Conservation (phyloP, 2,329 filamentous ascomycete genomes). For the Leptographium procerum region DNA sequence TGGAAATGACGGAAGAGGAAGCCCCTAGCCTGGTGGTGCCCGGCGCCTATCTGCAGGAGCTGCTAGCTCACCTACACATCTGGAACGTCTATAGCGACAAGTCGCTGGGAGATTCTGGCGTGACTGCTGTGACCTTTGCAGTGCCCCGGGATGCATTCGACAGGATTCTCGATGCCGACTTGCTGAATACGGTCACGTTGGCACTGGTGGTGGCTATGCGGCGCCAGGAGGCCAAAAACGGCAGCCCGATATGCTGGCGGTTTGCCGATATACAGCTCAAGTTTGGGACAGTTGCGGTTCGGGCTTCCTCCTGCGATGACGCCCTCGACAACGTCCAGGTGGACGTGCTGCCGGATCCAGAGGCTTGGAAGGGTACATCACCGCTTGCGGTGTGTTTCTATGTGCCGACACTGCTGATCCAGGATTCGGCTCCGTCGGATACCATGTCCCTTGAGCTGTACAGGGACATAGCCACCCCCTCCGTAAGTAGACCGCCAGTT, state of each 20-base stretch:
- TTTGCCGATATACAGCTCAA: conserved; percentile 29
- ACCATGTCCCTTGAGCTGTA: conserved; percentile 22
- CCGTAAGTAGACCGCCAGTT: background rate
- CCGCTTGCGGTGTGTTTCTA: conserved; percentile 30
- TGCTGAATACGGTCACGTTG: background rate
- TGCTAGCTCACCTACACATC: conserved; percentile 24
- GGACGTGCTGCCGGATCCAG: conserved; percentile 11
- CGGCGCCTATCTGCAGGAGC: conserved; percentile 18
- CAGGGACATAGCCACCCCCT: conserved; percentile 14
- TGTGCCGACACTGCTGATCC: conserved; percentile 23
- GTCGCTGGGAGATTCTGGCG: conserved; percentile 17
- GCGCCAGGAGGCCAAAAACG: background rate
- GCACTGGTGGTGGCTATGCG: background rate
- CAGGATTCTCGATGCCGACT: background rate
- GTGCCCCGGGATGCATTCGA: conserved; percentile 20
- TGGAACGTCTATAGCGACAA: conserved; percentile 21
- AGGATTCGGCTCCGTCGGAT: conserved; percentile 20
- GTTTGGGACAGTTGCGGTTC: conserved; percentile 25
- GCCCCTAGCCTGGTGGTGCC: too few species aligned
- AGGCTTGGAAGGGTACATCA: conserved; percentile 25
- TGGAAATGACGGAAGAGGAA: background rate
- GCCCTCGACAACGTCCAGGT: conserved; percentile 22
- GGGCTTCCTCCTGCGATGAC: conserved; percentile 10
- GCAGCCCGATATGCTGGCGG: conserved; percentile 14
- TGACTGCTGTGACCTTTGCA: conserved; percentile 25